Evolutionary conservation across 75 land plant species (phyloP).

Genomic region (Picea sitchensis): DNA sequence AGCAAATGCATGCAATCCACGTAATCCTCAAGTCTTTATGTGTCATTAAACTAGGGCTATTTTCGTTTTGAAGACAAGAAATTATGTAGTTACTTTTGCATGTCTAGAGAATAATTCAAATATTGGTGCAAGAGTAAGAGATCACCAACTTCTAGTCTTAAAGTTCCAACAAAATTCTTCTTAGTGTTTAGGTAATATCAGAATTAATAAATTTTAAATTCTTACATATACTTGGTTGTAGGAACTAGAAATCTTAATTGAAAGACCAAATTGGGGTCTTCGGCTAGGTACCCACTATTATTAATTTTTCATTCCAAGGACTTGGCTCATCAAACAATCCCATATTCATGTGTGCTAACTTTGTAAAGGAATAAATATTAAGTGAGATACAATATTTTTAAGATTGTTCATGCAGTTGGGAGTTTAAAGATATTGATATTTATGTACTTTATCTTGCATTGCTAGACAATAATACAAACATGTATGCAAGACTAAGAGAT

Average conservation of each 20-base stretch:
- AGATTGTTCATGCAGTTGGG: no score
- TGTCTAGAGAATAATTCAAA: background rate
- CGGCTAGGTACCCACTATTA: no score
- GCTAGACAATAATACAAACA: slow-evolving; percentile 4
- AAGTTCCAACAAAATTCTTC: background rate
- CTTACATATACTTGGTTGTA: background rate
- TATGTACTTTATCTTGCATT: background rate
- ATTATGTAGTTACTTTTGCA: background rate
- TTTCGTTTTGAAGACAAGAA: background rate
- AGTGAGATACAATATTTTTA: background rate
- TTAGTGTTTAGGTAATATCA: background rate
- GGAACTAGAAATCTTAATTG: no score
- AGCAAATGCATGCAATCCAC: background rate
- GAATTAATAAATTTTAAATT: background rate
- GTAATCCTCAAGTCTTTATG: background rate
- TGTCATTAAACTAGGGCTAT: background rate
- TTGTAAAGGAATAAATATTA: background rate
- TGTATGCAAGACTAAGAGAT: no score
- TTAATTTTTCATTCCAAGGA: no score
- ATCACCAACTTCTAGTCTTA: background rate
- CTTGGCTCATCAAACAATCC: background rate
- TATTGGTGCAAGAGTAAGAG: background rate
- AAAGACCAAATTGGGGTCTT: no score
- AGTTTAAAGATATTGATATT: background rate
- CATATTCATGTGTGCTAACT: background rate